phyloP scores from a whole-genome alignment of 2,329 filamentous ascomycete species.

The Pseudocercospora pini-densiflorae region DNA sequence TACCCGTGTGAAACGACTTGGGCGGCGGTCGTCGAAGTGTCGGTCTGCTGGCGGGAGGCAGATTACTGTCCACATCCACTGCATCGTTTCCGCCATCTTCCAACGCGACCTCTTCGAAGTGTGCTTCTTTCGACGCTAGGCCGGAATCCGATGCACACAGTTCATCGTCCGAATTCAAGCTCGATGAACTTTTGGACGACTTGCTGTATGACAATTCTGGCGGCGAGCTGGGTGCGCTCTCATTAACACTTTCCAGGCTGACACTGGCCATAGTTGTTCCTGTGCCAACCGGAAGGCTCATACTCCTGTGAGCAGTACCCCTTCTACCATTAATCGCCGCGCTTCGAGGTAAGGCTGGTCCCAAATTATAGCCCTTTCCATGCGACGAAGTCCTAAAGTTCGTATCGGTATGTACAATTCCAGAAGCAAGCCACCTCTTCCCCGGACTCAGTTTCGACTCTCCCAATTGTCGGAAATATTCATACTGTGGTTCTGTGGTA shows the following conservation, averaged over 20 bases:
- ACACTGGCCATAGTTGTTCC: slow-evolving; percentile 24
- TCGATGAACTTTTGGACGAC: slow-evolving; percentile 77
- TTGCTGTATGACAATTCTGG: slow-evolving; percentile 69
- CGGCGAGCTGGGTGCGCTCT: slow-evolving; percentile 31
- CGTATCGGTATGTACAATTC: slow-evolving; percentile 16
- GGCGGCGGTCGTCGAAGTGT: slow-evolving; percentile 35
- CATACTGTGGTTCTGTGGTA: slow-evolving; percentile 6
- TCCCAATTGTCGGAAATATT: background rate
- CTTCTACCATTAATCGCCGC: slow-evolving; percentile 16
- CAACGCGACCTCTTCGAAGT: slow-evolving; percentile 94
- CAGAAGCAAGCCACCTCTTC: slow-evolving; percentile 7
- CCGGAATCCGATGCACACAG: slow-evolving; percentile 34
- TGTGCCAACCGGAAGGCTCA: slow-evolving; percentile 18
- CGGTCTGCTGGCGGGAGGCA: slow-evolving; percentile 39
- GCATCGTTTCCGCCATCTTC: slow-evolving; percentile 56
- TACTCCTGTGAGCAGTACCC: slow-evolving; percentile 23
- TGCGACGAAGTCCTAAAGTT: slow-evolving; percentile 20
- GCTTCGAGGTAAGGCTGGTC: slow-evolving; percentile 24
- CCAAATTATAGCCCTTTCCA: slow-evolving; percentile 17
- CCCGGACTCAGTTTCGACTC: slow-evolving; percentile 7
- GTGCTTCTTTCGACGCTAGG: slow-evolving; percentile 68
- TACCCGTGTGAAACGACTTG: slow-evolving; percentile 22
- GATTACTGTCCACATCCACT: slow-evolving; percentile 55
- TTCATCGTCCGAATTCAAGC: slow-evolving; percentile 74
- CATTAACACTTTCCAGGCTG: slow-evolving; percentile 27